Evolutionary conservation across 2,329 filamentous ascomycete genomes (phyloP).

Genomic region (Fusarium sp.): DNA sequence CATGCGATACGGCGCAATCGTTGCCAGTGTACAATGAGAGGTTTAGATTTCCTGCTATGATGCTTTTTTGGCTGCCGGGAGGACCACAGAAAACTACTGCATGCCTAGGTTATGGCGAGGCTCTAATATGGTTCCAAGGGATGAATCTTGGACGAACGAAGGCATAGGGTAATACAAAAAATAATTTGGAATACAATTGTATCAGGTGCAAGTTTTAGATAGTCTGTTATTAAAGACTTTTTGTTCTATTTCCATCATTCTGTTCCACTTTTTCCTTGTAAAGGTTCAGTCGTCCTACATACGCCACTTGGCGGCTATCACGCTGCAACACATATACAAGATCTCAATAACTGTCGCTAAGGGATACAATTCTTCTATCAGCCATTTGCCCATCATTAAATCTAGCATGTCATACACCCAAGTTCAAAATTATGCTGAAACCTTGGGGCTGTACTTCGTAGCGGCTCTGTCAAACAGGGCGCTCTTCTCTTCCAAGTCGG

Average conservation of each 20-base stretch:
- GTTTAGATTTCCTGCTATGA: not conserved
- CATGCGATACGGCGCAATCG: not conserved
- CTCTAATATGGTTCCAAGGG: not conserved
- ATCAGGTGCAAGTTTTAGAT: no score
- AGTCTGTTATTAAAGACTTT: not conserved
- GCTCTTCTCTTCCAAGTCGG: slow-evolving; percentile 85
- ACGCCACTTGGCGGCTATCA: not conserved
- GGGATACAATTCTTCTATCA: slow-evolving; percentile 42
- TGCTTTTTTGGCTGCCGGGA: not conserved
- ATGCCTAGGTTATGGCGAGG: not conserved
- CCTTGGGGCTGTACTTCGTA: slow-evolving; percentile 87
- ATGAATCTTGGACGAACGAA: not conserved
- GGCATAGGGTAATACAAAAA: not conserved
- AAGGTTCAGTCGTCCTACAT: not conserved
- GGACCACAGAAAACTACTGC: not conserved
- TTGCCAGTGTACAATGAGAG: not conserved
- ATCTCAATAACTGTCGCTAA: slow-evolving; percentile 39
- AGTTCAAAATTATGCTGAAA: slow-evolving; percentile 60
- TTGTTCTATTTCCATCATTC: slow-evolving; percentile 18
- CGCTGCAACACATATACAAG: slow-evolving; percentile 25
- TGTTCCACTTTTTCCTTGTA: not conserved
- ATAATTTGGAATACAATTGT: not conserved
- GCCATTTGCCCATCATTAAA: slow-evolving; percentile 49
- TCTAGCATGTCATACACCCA: slow-evolving; percentile 43
- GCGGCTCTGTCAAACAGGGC: slow-evolving; percentile 88